Base-by-base conservation (phyloP, 768 basidiomycete species). In the Boletus tylopilopsis region DNA sequence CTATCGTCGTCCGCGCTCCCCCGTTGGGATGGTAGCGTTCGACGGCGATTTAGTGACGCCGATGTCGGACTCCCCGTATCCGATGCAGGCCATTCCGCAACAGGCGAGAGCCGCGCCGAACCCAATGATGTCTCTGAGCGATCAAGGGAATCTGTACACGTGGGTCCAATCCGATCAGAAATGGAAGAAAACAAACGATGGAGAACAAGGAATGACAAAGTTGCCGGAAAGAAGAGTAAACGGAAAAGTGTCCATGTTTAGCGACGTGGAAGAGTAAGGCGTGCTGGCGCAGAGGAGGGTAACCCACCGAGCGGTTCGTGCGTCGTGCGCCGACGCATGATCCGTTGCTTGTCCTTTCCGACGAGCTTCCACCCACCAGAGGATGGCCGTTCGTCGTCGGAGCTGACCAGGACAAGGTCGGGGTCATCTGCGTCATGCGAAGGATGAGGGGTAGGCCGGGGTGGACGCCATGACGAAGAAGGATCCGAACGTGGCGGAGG, bases 301-400 rank as follows among this genome's bases (percentile, higher is more conserved):
- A 64, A 61, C 64, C 59, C 64, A 66, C 64, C 65, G 37, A 57
- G 58, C 49, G 59, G 61, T 54, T 81, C 79, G 54, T 78, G 68
- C 30, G 81, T 81, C 36, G 82, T 85, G 56, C 81, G 73, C 45
- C 84, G 72, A 46, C 84, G 70, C 49, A 73, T 70, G 62, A 80
- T 68, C 57, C 72, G 73, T 50, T 72, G 64, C 40, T 62, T 67
- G 50, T 75, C 64, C 43, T 63, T 63, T 34, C 66, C 66, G 29
- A 78, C 75, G 35, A 77, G 66, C 60, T 74, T 81, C 84, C 83
- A 85, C 13, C 79, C 75, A 5, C 76, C 77, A 4, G 69, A 63
- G 8, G 68, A 59, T 11, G 73, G 71, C 30, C 70, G 68, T 25
- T 79, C 81, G 32, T 81, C 77, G 47, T 77, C 79, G 27, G 74